Evolutionary conservation across 441 rosid genomes (phyloP), one percentile per base, ranked within the genome.

Genomic region (Populus tomentosa): DNA sequence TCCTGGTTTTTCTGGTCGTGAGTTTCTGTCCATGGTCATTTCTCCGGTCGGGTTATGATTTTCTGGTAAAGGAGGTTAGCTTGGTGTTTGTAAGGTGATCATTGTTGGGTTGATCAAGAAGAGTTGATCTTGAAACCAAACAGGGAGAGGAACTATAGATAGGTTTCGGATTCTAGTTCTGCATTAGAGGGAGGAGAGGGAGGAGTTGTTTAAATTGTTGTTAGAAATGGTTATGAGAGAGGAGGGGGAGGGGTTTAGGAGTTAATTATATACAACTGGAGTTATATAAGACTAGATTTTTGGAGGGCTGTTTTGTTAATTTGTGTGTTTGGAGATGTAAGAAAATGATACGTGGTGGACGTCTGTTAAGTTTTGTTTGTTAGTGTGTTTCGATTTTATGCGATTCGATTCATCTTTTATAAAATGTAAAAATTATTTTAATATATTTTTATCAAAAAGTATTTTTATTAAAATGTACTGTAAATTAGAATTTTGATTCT

Each of bases 11-110:
- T 88, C 93, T 20, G 87, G 80, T 50, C 82, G 87, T 21, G 85
- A 80, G 64, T 78, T 74, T 38, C 89, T 86, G 79, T 89, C 93
- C 92, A 85, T 83, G 80, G 80, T 80, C 88, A 87, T 85, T 53
- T 75, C 75, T 28, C n/a, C 5, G 59, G 35, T 21, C 9, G 2
- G 50, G 56, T 20, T 14, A 18, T 59, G 9, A 38, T 20, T 18
- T 11, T 40, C 50, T 40, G 61, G 10, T 0, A 5, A 2, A n/a
- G 21, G 32, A 13, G 21, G 61, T 24, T 28, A 1, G 10, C 38
- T 56, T 70, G 23, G 35, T 11, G 36, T 16, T 9, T n/a, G 70
- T 76, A 23, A 3, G 10, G 61, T 38, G 42, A 38, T 9, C 42
- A 38, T 38, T 38, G 11, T 38, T 38, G 10, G 42, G 42, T 38